These are phyloP conservation scores for Phyllosticta citriasiana DNA, from an alignment of 2,329 filamentous ascomycete genomes.

Conservation along the genomic window DNA sequence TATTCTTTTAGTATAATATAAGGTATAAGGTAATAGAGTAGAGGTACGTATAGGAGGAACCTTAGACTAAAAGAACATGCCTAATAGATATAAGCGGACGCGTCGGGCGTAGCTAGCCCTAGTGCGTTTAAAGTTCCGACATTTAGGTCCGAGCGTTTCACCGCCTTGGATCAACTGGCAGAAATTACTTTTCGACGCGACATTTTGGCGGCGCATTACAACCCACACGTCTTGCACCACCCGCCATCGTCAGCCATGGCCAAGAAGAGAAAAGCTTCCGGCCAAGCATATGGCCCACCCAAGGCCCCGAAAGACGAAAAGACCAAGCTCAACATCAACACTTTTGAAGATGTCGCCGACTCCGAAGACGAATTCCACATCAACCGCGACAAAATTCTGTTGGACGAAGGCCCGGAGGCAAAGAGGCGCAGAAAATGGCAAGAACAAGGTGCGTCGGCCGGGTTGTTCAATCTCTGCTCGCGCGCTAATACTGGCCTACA, in stretches of 20 bases:
- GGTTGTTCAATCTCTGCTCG: slow-evolving; percentile 1
- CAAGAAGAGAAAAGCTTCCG: slow-evolving; percentile 59
- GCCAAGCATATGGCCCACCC: slow-evolving; percentile 26
- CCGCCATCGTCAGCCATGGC: slow-evolving; percentile 30
- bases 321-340: slow-evolving; percentile 49
- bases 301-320: slow-evolving; percentile 23
- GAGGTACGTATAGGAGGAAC: no score
- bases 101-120: no score
- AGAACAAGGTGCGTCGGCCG: slow-evolving; percentile 48
- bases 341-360: slow-evolving; percentile 78
- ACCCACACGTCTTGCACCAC: neutral
- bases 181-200: slow-evolving; percentile 1
- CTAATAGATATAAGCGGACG: no score
- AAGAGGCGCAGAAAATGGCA: slow-evolving; percentile 65
- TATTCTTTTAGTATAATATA: no score
- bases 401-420: slow-evolving; percentile 69
- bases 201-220: neutral
- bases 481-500: slow-evolving; percentile 17
- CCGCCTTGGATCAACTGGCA: neutral
- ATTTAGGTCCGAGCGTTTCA: neutral
- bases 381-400: slow-evolving; percentile 72
- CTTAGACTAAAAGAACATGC: no score
- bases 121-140: no score
- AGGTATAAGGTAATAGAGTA: no score
- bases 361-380: slow-evolving; percentile 91